A percentile compares a stretch with the other conserved stretches of the same genome.
Evolutionary conservation across 2,329 filamentous ascomycete species (phyloP).

Genomic region (Calonectria crousiana): DNA sequence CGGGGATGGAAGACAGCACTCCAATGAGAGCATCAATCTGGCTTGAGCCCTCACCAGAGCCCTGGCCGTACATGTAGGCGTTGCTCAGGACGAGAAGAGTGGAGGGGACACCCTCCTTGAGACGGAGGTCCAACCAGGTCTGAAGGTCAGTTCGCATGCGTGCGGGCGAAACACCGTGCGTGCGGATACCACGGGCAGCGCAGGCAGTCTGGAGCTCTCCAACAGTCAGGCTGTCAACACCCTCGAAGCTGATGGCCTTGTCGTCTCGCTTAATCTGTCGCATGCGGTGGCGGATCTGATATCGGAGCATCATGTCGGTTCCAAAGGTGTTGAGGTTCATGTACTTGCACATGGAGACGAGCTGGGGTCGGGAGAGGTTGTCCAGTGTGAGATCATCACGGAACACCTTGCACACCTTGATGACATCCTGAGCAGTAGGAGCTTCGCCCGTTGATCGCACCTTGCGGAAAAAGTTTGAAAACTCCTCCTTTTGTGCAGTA

Average conservation of each 20-base stretch:
- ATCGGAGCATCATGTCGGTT: slow-evolving; percentile 97
- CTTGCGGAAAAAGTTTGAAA: slow-evolving; percentile 97
- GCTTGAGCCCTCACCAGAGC: slow-evolving; percentile 86
- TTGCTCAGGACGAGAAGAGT: slow-evolving; percentile 96
- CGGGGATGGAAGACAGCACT: slow-evolving; percentile 93
- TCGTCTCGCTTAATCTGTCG: slow-evolving; percentile 99
- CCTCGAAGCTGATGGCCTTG: slow-evolving; percentile 92
- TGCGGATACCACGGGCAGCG: slow-evolving; percentile 91
- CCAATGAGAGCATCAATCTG: slow-evolving; percentile 95
- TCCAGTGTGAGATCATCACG: slow-evolving; percentile 97
- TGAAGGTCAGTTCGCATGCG: slow-evolving; percentile 90
- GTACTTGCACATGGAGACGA: slow-evolving; percentile 98
- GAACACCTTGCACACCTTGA: slow-evolving; percentile 99
- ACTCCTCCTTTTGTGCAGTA: slow-evolving; percentile 92
- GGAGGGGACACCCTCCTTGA: slow-evolving; percentile 95
- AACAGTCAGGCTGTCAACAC: slow-evolving; percentile 93
- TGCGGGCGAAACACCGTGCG: slow-evolving; percentile 90
- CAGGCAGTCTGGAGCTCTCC: slow-evolving; percentile 92
- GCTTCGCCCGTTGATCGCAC: slow-evolving; percentile 90
- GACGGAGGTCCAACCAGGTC: slow-evolving; percentile 92
- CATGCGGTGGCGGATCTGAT: slow-evolving; percentile 97
- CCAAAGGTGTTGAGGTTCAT: slow-evolving; percentile 98
- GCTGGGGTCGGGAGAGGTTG: slow-evolving; percentile 93
- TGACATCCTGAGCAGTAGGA: slow-evolving; percentile 89
- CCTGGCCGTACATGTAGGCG: slow-evolving; percentile 95